Evolutionary conservation across 768 basidiomycete species (phyloP).

Genomic region (Exsudoporus frostii): DNA sequence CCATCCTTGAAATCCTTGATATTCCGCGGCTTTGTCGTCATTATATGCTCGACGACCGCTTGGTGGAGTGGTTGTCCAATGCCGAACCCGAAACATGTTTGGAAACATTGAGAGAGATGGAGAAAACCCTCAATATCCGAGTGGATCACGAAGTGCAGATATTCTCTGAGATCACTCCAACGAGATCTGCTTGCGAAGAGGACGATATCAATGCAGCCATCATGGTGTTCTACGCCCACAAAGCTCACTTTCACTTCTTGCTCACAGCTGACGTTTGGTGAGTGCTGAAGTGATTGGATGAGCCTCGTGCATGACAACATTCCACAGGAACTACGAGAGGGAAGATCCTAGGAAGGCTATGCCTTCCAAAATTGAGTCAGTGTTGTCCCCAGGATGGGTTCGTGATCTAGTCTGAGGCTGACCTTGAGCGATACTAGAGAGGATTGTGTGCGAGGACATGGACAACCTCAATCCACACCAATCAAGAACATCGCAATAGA

Average conservation of each 20-base stretch:
- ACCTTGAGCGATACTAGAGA: not conserved
- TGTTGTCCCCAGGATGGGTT: too few species aligned
- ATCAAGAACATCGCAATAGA: not conserved
- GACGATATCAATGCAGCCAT: not conserved
- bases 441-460: not conserved
- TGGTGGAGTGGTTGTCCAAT: constrained; percentile 1
- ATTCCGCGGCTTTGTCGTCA: not conserved
- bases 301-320: not conserved
- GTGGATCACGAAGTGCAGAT: not conserved
- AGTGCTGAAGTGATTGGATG: not conserved
- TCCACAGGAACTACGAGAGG: not conserved
- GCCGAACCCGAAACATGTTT: not conserved
- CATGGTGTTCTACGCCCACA: not conserved
- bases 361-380: not conserved
- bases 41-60: not conserved
- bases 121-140: not conserved
- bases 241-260: constrained; percentile 4
- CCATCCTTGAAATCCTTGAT: not conserved
- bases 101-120: not conserved
- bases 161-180: not conserved
- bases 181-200: not conserved
- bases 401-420: not conserved
- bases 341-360: not conserved
- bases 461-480: not conserved
- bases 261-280: not conserved